Percentiles rank a stretch among this genome's conserved stretches.
Conservation (phyloP, 495 filamentous ascomycete genomes). For the Neurospora sp. region DNA sequence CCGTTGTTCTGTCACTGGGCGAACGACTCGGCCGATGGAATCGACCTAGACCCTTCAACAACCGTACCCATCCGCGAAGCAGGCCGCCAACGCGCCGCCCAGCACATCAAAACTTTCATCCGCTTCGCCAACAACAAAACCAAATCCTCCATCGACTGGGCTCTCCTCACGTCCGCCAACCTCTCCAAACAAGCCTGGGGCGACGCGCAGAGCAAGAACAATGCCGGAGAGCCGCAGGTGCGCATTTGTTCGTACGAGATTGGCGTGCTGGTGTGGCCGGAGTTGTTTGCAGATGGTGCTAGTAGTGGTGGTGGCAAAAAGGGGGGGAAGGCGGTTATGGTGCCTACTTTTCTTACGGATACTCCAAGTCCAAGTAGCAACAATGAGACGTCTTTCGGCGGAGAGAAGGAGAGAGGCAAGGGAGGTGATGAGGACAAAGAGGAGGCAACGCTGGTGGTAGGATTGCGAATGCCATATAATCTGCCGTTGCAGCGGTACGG, state of each 20-base stretch:
- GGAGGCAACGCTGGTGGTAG: constrained; percentile 36
- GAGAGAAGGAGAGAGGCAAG: background rate
- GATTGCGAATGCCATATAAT: constrained; percentile 75
- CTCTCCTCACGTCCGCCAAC: constrained; percentile 76
- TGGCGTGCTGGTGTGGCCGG: constrained; percentile 79
- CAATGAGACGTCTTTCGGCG: background rate
- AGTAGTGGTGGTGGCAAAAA: background rate
- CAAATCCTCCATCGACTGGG: constrained; percentile 91
- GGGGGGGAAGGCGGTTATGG: constrained; percentile 43
- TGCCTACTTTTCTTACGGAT: constrained; percentile 57
- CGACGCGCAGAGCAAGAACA: constrained; percentile 28
- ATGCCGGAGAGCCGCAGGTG: constrained; percentile 42
- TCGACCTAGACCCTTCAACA: background rate
- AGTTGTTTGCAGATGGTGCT: constrained; percentile 38
- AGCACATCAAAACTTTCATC: constrained; percentile 87
- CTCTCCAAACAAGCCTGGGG: constrained; percentile 89
- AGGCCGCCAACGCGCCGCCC: constrained; percentile 67
- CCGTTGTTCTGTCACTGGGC: constrained; percentile 68
- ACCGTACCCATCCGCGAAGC: constrained; percentile 20
- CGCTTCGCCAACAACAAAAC: constrained; percentile 43
- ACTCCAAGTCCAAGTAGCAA: constrained; percentile 17
- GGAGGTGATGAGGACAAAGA: background rate
- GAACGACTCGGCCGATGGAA: constrained; percentile 34
- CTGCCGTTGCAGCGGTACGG: constrained; percentile 61
- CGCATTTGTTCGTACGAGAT: constrained; percentile 75